Evolutionary conservation across 2,329 filamentous ascomycete genomes (phyloP), one percentile per base, ranked within the genome.

Genomic region (Fusarium torreyae): DNA sequence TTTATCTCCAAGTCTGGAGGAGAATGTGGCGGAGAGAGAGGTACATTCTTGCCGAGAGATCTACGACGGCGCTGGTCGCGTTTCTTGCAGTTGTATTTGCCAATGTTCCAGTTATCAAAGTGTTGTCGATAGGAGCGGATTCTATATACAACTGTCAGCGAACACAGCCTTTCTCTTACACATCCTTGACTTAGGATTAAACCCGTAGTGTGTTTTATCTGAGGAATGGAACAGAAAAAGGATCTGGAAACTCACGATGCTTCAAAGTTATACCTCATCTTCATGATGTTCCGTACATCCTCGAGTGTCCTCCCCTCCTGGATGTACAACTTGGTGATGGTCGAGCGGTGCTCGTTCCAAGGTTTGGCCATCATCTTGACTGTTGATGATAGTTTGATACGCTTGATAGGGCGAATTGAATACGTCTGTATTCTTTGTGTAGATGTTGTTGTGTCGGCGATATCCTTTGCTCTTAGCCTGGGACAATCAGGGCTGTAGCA

Each of bases 41-140:
- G 63, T 9, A 64, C 20, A 18, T 17, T 38, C 3, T 58, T 54
- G 18, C 39, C 48, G 28, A 63, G 45, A 13, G 60, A 57, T 46
- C 57, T 45, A 26, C 65, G 63, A 40, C 71, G 71, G 9, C 66
- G 66, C 14, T 49, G 56, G 22, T 66, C 45, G 40, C 76, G 75
- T 50, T 76, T 77, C 66, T 77, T 81, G 71, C 80, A 79, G 54
- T 81, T 84, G 73, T 87, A 86, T 72, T 87, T 87, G 69, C 76
- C 74, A 42, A 85, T 68, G 6, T 76, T 70, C 85, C 85, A 86
- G 60, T 74, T 78, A 24, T 82, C 78, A 63, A 87, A 80, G 38
- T 82, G 79, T n/a, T 83, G 82, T 20, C 84, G 78, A 68, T 86
- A 87, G 4, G 84, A 83, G 52, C 85, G 82, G n/a, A 77, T 79